These are phyloP conservation scores for Rosa chinensis DNA, from an alignment of 306 rosid genomes.

Conservation along the genomic window DNA sequence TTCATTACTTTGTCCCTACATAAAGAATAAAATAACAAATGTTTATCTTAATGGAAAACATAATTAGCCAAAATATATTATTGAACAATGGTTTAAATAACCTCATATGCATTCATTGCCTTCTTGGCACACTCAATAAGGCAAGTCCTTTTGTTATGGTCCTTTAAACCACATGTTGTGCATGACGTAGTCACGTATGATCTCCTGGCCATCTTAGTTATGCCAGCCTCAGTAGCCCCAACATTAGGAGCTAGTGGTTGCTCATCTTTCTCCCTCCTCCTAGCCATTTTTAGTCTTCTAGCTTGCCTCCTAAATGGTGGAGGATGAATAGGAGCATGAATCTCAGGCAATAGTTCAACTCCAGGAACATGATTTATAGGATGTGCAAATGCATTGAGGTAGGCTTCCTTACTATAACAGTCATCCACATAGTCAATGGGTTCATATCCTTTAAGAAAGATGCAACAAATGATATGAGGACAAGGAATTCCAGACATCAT, in stretches of 20 bases:
- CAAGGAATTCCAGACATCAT: neutral
- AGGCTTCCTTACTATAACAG: neutral
- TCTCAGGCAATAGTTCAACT: neutral
- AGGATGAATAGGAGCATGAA: neutral
- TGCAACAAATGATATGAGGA: neutral
- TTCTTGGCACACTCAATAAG: neutral
- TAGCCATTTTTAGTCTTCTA: neutral
- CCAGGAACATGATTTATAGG: neutral
- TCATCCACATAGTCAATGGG: neutral
- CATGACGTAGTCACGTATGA: neutral
- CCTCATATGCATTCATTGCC: neutral
- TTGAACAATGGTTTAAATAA: too few relatives aligned
- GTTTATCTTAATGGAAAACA: neutral
- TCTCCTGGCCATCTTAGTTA: neutral
- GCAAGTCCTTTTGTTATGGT: neutral
- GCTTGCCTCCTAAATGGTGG: neutral
- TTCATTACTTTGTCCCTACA: neutral
- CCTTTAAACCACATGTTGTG: neutral
- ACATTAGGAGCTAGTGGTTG: neutral
- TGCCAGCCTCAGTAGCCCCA: neutral
- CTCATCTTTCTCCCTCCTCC: neutral
- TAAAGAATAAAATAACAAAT: neutral
- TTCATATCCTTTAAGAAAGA: neutral
- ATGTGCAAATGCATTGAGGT: neutral
- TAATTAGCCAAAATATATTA: too few relatives aligned